phyloP scores from a whole-genome alignment of 352 stramenopile species.

The Phytophthora constricta region DNA sequence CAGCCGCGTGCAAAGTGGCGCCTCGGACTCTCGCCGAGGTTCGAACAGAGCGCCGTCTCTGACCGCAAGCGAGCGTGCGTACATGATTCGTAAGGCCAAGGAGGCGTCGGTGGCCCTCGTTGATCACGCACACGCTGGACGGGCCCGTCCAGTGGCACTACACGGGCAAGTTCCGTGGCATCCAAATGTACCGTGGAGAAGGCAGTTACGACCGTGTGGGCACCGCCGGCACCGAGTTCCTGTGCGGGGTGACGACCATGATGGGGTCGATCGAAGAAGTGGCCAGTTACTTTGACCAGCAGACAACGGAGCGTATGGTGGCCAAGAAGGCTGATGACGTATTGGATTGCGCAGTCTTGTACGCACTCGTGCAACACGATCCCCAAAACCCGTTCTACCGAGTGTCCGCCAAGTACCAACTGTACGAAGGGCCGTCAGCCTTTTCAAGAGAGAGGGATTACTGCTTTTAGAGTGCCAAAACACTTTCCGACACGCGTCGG shows the following conservation, averaged over 20 bases:
- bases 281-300: constrained; percentile 70
- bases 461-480: constrained; percentile 84
- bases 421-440: constrained; percentile 60
- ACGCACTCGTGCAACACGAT: constrained; percentile 56
- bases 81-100: constrained; percentile 73
- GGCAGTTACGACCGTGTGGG: constrained; percentile 46
- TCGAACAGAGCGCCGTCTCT: constrained; percentile 38
- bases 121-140: constrained; percentile 76
- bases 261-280: constrained; percentile 73
- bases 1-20: constrained; percentile 23
- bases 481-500: constrained; percentile 76
- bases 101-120: constrained; percentile 73
- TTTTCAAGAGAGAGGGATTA: constrained; percentile 74
- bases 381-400: constrained; percentile 63
- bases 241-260: constrained; percentile 83
- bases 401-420: constrained; percentile 75
- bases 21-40: constrained; percentile 5
- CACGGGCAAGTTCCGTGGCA: constrained; percentile 73
- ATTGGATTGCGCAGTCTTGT: constrained; percentile 71
- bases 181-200: constrained; percentile 86
- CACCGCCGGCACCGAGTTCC: constrained; percentile 57
- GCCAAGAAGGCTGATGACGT: constrained; percentile 70
- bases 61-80: constrained; percentile 50
- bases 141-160: constrained; percentile 80
- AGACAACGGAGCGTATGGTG: constrained; percentile 63